These are phyloP conservation scores for Diaporthe helianthi DNA, from an alignment of 2,329 filamentous ascomycete genomes.

Conservation along the genomic window DNA sequence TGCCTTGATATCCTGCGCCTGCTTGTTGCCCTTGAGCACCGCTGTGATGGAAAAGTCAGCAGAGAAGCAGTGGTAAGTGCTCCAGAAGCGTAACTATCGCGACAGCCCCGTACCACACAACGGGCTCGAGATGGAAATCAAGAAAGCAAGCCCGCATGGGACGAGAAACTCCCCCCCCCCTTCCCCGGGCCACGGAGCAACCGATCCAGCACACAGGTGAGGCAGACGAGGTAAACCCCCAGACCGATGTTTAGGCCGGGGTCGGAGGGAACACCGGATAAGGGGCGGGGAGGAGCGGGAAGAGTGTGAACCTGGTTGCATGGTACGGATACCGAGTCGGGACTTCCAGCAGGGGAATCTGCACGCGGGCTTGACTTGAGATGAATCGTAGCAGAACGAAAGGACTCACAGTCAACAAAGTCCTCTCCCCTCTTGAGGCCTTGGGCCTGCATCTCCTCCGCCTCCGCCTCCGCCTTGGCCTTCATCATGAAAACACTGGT, in stretches of 20 bases:
- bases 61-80: neutral
- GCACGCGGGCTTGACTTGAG: neutral
- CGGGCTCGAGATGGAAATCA: neutral
- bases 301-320: neutral
- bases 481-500: conserved; percentile 46
- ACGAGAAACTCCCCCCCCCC: neutral
- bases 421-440: conserved; percentile 49
- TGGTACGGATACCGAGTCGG: neutral
- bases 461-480: conserved; percentile 49
- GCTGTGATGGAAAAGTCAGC: conserved; percentile 36
- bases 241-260: neutral
- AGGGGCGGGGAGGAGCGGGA: neutral
- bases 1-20: conserved; percentile 44
- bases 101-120: neutral
- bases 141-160: neutral
- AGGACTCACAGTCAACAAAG: conserved; percentile 46
- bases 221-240: neutral
- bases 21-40: conserved; percentile 47
- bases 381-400: neutral
- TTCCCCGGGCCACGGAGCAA: neutral
- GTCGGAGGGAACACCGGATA: neutral
- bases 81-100: neutral
- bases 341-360: neutral
- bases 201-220: neutral
- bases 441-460: conserved; percentile 48